These are phyloP conservation scores for Hamigera avellanea DNA, from an alignment of 495 filamentous ascomycete species.

Conservation along the genomic window DNA sequence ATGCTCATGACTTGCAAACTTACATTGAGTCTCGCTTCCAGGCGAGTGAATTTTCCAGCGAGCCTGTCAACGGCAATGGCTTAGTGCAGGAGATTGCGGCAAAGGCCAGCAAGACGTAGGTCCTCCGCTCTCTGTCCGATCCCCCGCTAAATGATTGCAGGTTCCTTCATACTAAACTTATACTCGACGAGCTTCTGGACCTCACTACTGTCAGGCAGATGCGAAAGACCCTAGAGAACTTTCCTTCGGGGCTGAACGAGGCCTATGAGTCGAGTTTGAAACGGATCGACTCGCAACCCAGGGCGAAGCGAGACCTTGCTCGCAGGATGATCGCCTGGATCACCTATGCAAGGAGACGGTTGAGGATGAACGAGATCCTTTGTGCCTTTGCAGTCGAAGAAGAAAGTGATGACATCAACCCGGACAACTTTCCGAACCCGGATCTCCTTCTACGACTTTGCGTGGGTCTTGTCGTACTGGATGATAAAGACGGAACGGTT, in stretches of 20 bases:
- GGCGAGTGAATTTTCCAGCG: slow-evolving; percentile 3
- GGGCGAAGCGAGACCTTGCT: slow-evolving; percentile 2
- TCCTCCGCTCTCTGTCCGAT: not conserved
- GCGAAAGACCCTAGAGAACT: slow-evolving; percentile 1
- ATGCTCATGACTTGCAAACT: not conserved
- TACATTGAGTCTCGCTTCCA: slow-evolving; percentile 3
- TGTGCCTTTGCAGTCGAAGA: slow-evolving; percentile 7
- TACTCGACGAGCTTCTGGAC: slow-evolving; percentile 3
- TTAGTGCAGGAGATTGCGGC: slow-evolving; percentile 2
- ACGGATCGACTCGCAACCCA: slow-evolving; percentile 2
- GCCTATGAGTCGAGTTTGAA: slow-evolving; percentile 2
- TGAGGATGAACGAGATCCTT: slow-evolving; percentile 1
- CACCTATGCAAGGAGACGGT: slow-evolving; percentile 1
- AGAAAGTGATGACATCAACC: not conserved
- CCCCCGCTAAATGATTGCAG: not conserved
- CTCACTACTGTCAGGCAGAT: slow-evolving; percentile 3
- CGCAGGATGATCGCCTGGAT: slow-evolving; percentile 6
- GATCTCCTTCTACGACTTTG: slow-evolving; percentile 6
- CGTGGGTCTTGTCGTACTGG: slow-evolving; percentile 12
- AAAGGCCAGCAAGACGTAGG: slow-evolving; percentile 3
- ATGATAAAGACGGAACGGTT: slow-evolving; percentile 3
- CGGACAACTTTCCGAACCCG: slow-evolving; percentile 1
- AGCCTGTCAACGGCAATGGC: not conserved
- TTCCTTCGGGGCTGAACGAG: not conserved
- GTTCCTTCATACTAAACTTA: slow-evolving; percentile 2